Conservation (phyloP, 2,329 filamentous ascomycete species). For the Fusarium foetens region DNA sequence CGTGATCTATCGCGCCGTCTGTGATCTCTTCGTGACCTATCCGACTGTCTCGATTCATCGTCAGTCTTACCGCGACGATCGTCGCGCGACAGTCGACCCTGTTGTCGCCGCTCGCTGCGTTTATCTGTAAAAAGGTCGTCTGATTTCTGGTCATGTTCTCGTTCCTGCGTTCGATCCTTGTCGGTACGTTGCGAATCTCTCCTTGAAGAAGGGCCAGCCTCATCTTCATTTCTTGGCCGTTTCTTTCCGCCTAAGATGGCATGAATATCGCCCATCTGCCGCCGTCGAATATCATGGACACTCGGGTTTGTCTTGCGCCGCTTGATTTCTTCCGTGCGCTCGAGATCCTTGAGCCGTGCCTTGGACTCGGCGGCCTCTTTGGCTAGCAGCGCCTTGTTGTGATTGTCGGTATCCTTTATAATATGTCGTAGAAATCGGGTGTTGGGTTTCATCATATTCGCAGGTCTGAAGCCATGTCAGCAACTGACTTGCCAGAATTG, state of each 20-base stretch:
- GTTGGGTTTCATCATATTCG: slow-evolving; percentile 84
- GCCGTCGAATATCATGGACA: slow-evolving; percentile 62
- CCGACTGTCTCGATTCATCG: slow-evolving; percentile 20
- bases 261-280: slow-evolving; percentile 70
- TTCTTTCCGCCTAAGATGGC: slow-evolving; percentile 64
- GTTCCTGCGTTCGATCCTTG: slow-evolving; percentile 6
- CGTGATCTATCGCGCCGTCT: slow-evolving; percentile 32
- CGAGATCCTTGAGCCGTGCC: slow-evolving; percentile 73
- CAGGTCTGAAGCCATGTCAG: slow-evolving; percentile 59
- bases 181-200: slow-evolving; percentile 27
- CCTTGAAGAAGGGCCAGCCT: slow-evolving; percentile 28
- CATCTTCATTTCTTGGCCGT: slow-evolving; percentile 43
- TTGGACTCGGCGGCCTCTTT: slow-evolving; percentile 85
- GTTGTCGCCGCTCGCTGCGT: slow-evolving; percentile 31
- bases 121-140: slow-evolving; percentile 39
- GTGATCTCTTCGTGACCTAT: slow-evolving; percentile 29
- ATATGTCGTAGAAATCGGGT: slow-evolving; percentile 89
- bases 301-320: slow-evolving; percentile 57
- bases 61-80: slow-evolving; percentile 29
- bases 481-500: slow-evolving; percentile 20
- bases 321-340: slow-evolving; percentile 58
- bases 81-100: slow-evolving; percentile 43
- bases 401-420: slow-evolving; percentile 85
- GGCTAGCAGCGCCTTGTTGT: slow-evolving; percentile 87
- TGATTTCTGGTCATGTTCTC: slow-evolving; percentile 6